phyloP scores from a whole-genome alignment of 148 eudicot genomes.

The Dianthus caryophyllus region DNA sequence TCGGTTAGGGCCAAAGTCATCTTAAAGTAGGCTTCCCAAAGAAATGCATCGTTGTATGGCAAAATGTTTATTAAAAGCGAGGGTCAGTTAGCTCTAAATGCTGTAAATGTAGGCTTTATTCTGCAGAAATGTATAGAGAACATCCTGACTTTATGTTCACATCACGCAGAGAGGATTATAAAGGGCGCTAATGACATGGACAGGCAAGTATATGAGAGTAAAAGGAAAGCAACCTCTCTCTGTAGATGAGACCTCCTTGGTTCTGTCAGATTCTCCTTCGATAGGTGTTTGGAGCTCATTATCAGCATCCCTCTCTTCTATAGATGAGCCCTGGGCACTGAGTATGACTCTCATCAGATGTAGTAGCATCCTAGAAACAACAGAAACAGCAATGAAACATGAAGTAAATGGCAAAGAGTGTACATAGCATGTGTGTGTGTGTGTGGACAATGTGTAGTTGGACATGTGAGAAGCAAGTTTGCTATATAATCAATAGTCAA shows the following conservation, averaged over 20 bases:
- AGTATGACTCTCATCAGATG: conserved; percentile 30
- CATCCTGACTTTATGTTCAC: not conserved
- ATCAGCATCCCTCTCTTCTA: conserved; percentile 20
- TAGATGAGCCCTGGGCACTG: conserved; percentile 25
- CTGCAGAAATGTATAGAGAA: not conserved
- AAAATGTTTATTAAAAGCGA: not conserved
- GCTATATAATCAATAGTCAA: not conserved
- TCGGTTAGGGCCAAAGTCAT: not conserved
- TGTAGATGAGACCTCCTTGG: conserved; percentile 24
- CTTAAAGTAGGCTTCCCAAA: no score
- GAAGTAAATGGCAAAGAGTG: not conserved
- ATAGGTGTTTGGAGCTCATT: conserved; percentile 16
- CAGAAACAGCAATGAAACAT: conserved; percentile 28
- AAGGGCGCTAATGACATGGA: not conserved
- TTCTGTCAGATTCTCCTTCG: conserved; percentile 22
- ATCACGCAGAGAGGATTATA: not conserved
- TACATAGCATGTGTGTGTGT: conserved; percentile 11
- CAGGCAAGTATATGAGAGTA: conserved; percentile 8
- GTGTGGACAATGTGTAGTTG: not conserved
- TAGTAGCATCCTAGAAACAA: conserved; percentile 42
- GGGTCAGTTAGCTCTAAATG: not conserved
- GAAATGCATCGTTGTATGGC: not conserved
- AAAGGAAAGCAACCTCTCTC: conserved; percentile 28
- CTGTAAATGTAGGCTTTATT: no score
- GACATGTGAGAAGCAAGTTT: conserved; percentile 8